A percentile compares a stretch with the other conserved stretches of the same genome.
Conservation (phyloP, 2,329 filamentous ascomycete genomes). For the Botrytis fabae region DNA sequence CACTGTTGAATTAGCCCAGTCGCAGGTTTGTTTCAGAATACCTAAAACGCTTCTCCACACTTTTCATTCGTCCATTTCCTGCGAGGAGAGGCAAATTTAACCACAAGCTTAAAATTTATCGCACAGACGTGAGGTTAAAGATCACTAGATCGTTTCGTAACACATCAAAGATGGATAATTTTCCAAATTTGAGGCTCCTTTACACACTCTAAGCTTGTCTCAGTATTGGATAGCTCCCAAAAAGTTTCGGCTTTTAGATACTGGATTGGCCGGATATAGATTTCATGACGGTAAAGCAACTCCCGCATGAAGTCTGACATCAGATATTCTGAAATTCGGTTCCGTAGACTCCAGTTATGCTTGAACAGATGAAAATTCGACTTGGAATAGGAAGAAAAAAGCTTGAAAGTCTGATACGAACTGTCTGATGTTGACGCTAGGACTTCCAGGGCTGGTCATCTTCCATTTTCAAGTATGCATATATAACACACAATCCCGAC, state of each 20-base stretch:
- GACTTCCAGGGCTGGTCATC: neutral
- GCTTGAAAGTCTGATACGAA: neutral
- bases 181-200: neutral
- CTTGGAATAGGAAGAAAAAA: too few species aligned
- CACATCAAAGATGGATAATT: neutral
- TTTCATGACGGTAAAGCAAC: neutral
- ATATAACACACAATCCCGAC: neutral
- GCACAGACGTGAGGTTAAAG: neutral
- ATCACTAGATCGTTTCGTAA: conserved; percentile 7
- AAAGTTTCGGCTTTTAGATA: neutral
- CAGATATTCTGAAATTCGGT: neutral
- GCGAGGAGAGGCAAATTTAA: neutral
- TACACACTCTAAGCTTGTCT: neutral
- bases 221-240: neutral
- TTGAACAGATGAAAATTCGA: neutral
- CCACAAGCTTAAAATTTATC: neutral
- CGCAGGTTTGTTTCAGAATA: conserved; percentile 6
- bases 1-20: neutral
- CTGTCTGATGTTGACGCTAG: neutral
- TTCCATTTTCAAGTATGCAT: neutral
- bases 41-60: neutral
- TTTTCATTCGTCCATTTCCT: neutral
- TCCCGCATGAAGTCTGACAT: conserved; percentile 17
- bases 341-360: neutral
- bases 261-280: neutral